These are phyloP conservation scores for Brettanomyces custersianus DNA, from an alignment of 805 yeast genomes.

Conservation along the genomic window DNA sequence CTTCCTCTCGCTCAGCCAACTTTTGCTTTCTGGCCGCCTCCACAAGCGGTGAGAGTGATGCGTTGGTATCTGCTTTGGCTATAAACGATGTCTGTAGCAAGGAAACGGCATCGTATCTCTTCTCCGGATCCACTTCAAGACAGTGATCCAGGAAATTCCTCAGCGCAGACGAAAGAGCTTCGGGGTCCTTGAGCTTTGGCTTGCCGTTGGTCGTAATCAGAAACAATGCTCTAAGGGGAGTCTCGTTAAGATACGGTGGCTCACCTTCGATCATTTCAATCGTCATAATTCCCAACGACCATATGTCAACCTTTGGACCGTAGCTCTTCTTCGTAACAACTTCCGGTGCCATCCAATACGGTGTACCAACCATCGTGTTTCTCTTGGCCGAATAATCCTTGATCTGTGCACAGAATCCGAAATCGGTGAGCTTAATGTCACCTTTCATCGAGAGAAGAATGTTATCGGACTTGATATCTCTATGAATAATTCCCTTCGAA, in stretches of 20 bases:
- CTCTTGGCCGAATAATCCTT: conserved; percentile 66
- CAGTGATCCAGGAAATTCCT: conserved; percentile 68
- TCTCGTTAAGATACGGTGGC: conserved; percentile 76
- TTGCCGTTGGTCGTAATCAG: conserved; percentile 77
- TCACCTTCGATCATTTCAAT: conserved; percentile 84
- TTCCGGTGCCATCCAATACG: conserved; percentile 90
- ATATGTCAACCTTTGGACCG: conserved; percentile 74
- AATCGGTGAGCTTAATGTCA: conserved; percentile 85
- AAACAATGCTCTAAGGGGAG: conserved; percentile 68
- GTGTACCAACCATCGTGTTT: conserved; percentile 83
- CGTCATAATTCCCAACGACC: conserved; percentile 82
- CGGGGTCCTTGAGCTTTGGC: conserved; percentile 67
- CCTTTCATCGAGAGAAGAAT: conserved; percentile 77
- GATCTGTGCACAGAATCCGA: conserved; percentile 67
- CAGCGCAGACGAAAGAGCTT: conserved; percentile 56
- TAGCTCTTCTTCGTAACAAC: conserved; percentile 73
- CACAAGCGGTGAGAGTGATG: conserved; percentile 63
- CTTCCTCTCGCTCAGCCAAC: conserved; percentile 22
- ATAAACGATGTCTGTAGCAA: conserved; percentile 62
- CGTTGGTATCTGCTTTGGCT: conserved; percentile 49
- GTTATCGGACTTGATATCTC: conserved; percentile 95
- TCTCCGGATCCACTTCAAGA: conserved; percentile 74
- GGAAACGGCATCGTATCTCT: conserved; percentile 70
- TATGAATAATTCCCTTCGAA: conserved; percentile 84
- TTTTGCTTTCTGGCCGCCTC: conserved; percentile 66